Evolutionary conservation across 306 rosid genomes (phyloP), one percentile per base, ranked within the genome.

Genomic region (Mucuna pruriens): DNA sequence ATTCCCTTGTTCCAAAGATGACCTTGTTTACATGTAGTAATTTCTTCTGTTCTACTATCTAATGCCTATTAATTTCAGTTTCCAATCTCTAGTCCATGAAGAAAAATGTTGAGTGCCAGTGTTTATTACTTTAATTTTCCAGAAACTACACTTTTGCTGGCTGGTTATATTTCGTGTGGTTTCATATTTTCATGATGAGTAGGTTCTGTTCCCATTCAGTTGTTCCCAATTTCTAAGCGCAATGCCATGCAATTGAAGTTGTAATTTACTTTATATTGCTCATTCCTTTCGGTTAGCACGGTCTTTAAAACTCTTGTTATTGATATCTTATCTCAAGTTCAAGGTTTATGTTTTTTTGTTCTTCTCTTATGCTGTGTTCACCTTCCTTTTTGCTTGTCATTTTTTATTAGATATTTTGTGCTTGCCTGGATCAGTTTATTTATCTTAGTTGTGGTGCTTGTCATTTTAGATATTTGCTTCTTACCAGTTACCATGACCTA

Each of bases 191-290:
- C 20, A 29, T 44, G 52, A 55, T 12, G 17, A 12, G n/a, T 78
- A 23, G 82, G 66, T 75, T 87, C 62, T 34, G 61, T 55, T 31
- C 66, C 72, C 66, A 9, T 45, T 71, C 58, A 60, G 38, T 11
- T 74, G 45, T 58, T 20, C 69, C 71, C 44, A 33, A n/a, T 44
- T 60, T 76, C 62, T 13, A 9, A 6, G 22, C 54, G 19, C 48
- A 38, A 9, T 23, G 23, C 25, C 19, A 45, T 77, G 79, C 68
- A 49, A 61, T 78, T 39, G 0, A 74, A 74, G 39, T 64, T 77
- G 20, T 71, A 20, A 25, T 73, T 66, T 81, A 34, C 85, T 83
- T 31, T 66, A 49, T 52, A 60, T 80, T 80, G 70, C 82, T 46
- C 57, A 66, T 51, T 73, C 82, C 74, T 9, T 62, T 84, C 44